Conservation (phyloP, 1,284 basidiomycete species). For the Stereum hirsutum region DNA sequence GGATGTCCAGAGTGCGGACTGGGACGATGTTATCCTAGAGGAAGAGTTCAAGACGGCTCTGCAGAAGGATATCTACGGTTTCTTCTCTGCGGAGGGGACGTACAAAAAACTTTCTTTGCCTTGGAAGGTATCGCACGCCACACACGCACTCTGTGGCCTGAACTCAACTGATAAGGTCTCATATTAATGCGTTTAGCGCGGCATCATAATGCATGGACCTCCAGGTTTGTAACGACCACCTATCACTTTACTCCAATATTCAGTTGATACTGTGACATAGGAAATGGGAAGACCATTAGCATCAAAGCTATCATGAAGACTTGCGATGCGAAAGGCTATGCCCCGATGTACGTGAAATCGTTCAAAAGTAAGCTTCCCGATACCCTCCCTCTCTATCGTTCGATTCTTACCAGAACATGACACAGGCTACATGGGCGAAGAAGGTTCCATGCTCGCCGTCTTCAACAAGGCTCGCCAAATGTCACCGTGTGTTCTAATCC, state of each 20-base stretch:
- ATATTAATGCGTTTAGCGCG: slow-evolving; percentile 46
- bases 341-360: slow-evolving; percentile 72
- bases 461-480: slow-evolving; percentile 60
- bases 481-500: slow-evolving; percentile 65
- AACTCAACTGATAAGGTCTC: neutral
- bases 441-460: slow-evolving; percentile 50
- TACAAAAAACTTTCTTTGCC: slow-evolving; percentile 70
- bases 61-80: slow-evolving; percentile 67
- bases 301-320: slow-evolving; percentile 71
- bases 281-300: slow-evolving; percentile 80
- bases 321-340: slow-evolving; percentile 47
- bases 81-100: slow-evolving; percentile 62
- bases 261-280: slow-evolving; percentile 24
- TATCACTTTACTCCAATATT: neutral
- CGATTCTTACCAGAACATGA: neutral
- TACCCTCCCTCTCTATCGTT: slow-evolving; percentile 1
- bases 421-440: slow-evolving; percentile 56
- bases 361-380: slow-evolving; percentile 37
- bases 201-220: slow-evolving; percentile 65
- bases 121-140: slow-evolving; percentile 55
- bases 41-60: slow-evolving; percentile 58
- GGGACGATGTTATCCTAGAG: slow-evolving; percentile 71
- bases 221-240: slow-evolving; percentile 35
- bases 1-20: slow-evolving; percentile 64
- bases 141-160: neutral